Evolutionary conservation across 1,284 basidiomycete genomes (phyloP), one percentile per base, ranked within the genome.

Genomic region (Naganishia sp.): DNA sequence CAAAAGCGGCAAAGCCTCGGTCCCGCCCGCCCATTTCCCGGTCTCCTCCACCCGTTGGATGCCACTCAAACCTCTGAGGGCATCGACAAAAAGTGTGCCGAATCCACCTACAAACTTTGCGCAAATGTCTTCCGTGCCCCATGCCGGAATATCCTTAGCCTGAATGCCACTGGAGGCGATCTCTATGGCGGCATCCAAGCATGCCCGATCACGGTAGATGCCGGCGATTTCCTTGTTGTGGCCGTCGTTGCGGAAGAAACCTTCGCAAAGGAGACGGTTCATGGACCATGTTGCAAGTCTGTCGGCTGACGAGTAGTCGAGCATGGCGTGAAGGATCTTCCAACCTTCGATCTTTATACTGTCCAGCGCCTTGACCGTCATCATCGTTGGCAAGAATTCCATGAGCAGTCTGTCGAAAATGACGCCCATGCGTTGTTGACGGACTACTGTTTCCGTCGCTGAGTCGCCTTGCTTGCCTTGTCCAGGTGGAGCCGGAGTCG

Each of bases 251-350:
- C 67, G 46, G 54, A 47, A 43, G 11, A 47, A 53, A 32, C 17
- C 28, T 23, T 63, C 51, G 43, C 51, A 62, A 6, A 50, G 41
- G 46, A 51, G 25, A 41, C 58, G 56, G 32, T 43, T 46, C 56
- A 58, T 58, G 15, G 54, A 49, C 65, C 57, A 61, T 3, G 50
- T 31, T 18, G 28, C 21, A 39, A 56, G 52, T 58, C 41, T 55
- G 31, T 17, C 42, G 32, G n/a, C 15, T 21, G 39, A 31, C 9
- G 50, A 51, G 23, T 41, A 13, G 21, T 64, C 49, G 0, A 75
- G 75, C 52, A 80, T 69, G 6, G 77, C 77, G 3, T 69, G 70
- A 28, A 79, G 55, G 17, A 78, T 75, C 25, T 67, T 63, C 76
- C 77, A 79, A 1, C 72, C 73, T 43, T 74, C 70, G 4, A 69